Percentiles rank a stretch among this genome's conserved stretches.
Evolutionary conservation across 805 yeast species (phyloP).

Genomic region (Kuraishia piskuri): DNA sequence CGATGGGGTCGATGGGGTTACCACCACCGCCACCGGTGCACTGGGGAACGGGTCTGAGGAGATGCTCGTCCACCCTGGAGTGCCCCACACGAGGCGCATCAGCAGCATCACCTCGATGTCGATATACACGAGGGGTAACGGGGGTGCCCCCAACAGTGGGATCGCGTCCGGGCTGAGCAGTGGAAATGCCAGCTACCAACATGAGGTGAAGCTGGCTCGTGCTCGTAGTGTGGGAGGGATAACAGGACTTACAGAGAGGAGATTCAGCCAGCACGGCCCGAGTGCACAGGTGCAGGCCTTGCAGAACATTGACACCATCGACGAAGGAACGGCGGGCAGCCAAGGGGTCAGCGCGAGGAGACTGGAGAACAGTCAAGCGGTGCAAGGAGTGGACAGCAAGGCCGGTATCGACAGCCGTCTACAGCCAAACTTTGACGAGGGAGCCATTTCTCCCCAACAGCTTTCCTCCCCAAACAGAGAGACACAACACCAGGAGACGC

Average conservation of each 20-base stretch:
- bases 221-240: constrained; percentile 4
- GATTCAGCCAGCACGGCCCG: neutral
- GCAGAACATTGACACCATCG: neutral
- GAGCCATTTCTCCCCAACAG: constrained; percentile 5
- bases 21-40: no score
- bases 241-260: neutral
- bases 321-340: neutral
- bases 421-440: neutral
- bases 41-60: neutral
- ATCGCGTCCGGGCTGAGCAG: neutral
- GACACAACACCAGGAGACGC: no score
- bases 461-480: constrained; percentile 11
- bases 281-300: no score
- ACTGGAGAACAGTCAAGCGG: neutral
- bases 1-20: constrained; percentile 14
- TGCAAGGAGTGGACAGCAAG: neutral
- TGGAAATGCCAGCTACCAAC: neutral
- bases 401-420: neutral
- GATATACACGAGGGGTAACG: no score
- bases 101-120: neutral
- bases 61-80: neutral
- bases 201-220: neutral
- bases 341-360: no score
- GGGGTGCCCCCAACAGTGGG: no score
- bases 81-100: constrained; percentile 1